Base-by-base conservation (phyloP, 2,329 filamentous ascomycete genomes). In the Alternaria triticimaculans region DNA sequence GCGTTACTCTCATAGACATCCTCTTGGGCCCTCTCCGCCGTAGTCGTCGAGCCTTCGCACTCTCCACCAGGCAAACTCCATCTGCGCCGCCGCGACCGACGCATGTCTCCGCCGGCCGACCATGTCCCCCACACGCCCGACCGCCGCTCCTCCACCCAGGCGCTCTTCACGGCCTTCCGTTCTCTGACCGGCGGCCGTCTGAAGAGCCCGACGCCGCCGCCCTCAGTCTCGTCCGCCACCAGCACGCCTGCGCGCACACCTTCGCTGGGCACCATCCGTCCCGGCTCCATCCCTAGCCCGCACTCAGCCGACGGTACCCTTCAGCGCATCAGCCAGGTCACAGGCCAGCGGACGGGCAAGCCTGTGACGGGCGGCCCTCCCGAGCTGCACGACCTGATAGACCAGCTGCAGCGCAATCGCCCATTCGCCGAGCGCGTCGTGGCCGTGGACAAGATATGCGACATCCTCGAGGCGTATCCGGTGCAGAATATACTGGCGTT, bases 101-200 rank as follows among this genome's bases (percentile, higher is more conserved):
- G 67, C 64, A 81, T 81, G 80, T 78, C 80, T 80, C 77, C 78
- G 54, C 68, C 78, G 46, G 55, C 72, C 44, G 74, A 73, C 63
- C 49, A 80, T 77, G 77, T 66, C 64, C 74, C 77, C 28, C 77
- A 72, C 67, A 79, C 78, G 58, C 79, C 79, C 63, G 76, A 81
- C 63, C 69, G 78, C 61, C 77, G 76, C 62, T 73, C 78, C 67
- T 81, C 80, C 58, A 77, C 78, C 63, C 75, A 78, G 50, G 68
- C 75, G 55, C 73, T 81, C 60, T 76, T 81, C 64, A 75, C 73
- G 46, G 78, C 78, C 67, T 81, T 81, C 65, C 73, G 77, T 60
- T 72, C 71, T 41, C 72, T 81, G 46, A 80, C 80, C 2, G 69
- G 75, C 59, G 72, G 71, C 43, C 78, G 78, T 44, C 69, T 76